Evolutionary conservation across 768 basidiomycete species (phyloP), one percentile per base, ranked within the genome.

Genomic region (Roridomyces roridus): DNA sequence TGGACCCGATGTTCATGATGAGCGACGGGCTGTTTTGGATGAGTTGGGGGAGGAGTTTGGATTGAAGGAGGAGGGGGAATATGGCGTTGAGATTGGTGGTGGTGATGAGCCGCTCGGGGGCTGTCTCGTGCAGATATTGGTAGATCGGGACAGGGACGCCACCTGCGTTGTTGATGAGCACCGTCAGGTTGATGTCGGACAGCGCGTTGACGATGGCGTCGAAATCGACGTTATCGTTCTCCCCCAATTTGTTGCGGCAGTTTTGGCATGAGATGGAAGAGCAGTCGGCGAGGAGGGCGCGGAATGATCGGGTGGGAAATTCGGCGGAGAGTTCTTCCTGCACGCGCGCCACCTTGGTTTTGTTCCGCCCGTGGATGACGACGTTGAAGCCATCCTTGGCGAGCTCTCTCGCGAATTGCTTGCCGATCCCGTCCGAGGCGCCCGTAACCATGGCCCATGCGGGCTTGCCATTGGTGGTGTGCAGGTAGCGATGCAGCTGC

Each of bases 121-220:
- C 4, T 26, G 31, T 21, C 14, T 20, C 31, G 31, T 34, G 31
- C 7, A 55, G 34, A 15, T 15, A 34, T 12, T 21, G 46, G 24
- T 42, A 55, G n/a, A 29, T 37, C 18, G 46, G 39, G 28, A 31
- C 20, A 37, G 26, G 12, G 31, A 17, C 31, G 24, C 54, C 54
- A 23, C 54, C 54, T 31, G 47, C 21, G 54, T 55, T 55, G 54
- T 55, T 55, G 31, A 55, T 34, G 36, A 55, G 34, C n/a, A 55
- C 25, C 3, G 31, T 34, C 31, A 34, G 4, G 24, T 23, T 20
- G 11, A 55, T 20, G 44, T 24, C 31, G 3, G 7, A 26, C 26
- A 54, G 34, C 15, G 31, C 31, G 44, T n/a, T 37, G 14, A 28
- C 45, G 14, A 26, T 26, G 23, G 24, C 31, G 17, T 35, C 12